Evolutionary conservation across 805 yeast genomes (phyloP), one percentile per base, ranked within the genome.

Genomic region (Kuraishia ogatae): DNA sequence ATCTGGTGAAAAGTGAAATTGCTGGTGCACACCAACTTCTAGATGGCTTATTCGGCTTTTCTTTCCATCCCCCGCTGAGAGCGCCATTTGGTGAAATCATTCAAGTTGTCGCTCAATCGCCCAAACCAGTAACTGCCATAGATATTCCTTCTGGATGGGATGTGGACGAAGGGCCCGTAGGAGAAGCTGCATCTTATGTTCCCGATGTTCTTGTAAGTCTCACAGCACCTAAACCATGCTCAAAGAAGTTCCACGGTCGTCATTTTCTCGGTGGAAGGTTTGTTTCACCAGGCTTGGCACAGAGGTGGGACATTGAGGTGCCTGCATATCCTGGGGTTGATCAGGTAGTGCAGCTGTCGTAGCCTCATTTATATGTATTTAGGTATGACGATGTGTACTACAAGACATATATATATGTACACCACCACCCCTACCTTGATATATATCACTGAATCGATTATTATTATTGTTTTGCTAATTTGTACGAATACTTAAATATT

Each of bases 101-200:
- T 54, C 62, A 62, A n/a, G 61, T 73, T 7, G 66, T 87, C 59
- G 63, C 72, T 6, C 55, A 63, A 1, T 21, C 50, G 15, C 52
- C 58, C 8, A 75, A 63, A 61, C 93, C 92, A 1, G 80, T 91
- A 1, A 79, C 89, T 0, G 81, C 96, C 0, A 88, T 94, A 1
- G 99, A 94, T 67, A 82, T 93, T 51, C 99, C 99, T 0, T 87
- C 96, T 1, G 97, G 97, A 0, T 94, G 99, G 99, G 93, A 92
- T 64, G 98, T 94, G 11, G 96, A 94, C 64, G 64, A 77, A 7
- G 99, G 99, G 0, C 96, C 94, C 0, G 70, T 67, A 1, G 68
- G 71, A 11, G 70, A 67, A 0, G 64, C 73, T 19, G 64, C 65
- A 7, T 58, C 66, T 17, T 71, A 69, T 20, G 73, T 73, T 24